These are phyloP conservation scores for Helicostylum pulchrum DNA, from an alignment of 192 early-diverging fungal genomes.

Conservation along the genomic window DNA sequence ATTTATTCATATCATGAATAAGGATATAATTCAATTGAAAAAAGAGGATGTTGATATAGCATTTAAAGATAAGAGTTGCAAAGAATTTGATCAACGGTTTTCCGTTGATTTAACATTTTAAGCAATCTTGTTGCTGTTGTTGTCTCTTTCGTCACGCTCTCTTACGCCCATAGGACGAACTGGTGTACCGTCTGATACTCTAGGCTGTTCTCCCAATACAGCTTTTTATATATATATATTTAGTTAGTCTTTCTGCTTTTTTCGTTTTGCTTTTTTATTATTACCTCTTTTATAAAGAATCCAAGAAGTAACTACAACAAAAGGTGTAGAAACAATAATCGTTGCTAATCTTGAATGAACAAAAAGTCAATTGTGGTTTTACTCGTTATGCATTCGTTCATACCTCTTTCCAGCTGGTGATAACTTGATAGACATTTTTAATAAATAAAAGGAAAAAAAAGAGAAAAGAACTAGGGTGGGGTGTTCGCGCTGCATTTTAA, in stretches of 20 bases:
- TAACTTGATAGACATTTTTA: slow-evolving; percentile 23
- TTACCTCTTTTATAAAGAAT: slow-evolving; percentile 41
- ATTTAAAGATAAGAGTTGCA: slow-evolving; percentile 34
- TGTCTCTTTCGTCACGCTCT: slow-evolving; percentile 17
- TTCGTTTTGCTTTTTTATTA: too few species aligned
- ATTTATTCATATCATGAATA: slow-evolving; percentile 23
- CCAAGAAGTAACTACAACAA: slow-evolving; percentile 29
- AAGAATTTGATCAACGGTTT: neutral
- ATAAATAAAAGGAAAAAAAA: neutral
- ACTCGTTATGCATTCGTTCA: neutral
- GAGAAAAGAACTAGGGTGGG: too few species aligned
- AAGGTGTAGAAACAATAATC: slow-evolving; percentile 33
- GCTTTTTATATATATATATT: slow-evolving; percentile 18
- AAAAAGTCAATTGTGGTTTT: neutral
- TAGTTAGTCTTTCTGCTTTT: too few species aligned
- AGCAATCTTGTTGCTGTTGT: neutral
- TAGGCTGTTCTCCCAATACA: slow-evolving; percentile 31
- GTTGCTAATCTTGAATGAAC: slow-evolving; percentile 23
- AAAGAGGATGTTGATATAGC: slow-evolving; percentile 43
- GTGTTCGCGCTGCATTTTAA: too few species aligned
- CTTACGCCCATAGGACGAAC: slow-evolving; percentile 34
- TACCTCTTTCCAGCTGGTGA: slow-evolving; percentile 33
- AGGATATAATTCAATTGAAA: slow-evolving; percentile 13
- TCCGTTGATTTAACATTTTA: too few species aligned
- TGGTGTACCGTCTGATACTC: slow-evolving; percentile 24